phyloP scores from a whole-genome alignment of 169 alveolate species.

The Cryptosporidium sp. region DNA sequence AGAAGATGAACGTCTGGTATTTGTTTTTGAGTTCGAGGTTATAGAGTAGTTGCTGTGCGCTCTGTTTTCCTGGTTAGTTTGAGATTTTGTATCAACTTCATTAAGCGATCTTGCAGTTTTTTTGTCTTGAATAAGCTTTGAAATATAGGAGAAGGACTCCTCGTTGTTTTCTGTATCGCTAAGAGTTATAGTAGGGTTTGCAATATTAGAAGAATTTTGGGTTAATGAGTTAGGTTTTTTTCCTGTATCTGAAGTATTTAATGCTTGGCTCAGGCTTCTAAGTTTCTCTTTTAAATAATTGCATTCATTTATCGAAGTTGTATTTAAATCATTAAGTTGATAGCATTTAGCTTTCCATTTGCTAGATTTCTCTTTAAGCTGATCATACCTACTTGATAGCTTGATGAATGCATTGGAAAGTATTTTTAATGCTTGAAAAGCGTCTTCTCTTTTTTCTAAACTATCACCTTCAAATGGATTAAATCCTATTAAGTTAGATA shows the following conservation, averaged over 20 bases:
- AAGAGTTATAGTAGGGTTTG: background rate
- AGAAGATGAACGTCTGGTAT: background rate
- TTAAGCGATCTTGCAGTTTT: background rate
- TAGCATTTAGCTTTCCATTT: conserved; percentile 31
- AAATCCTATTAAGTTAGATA: conserved; percentile 42
- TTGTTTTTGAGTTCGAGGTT: background rate
- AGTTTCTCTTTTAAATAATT: conserved; percentile 10
- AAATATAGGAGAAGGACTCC: conserved; percentile 37
- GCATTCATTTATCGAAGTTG: conserved; percentile 21
- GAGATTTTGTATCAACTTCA: background rate
- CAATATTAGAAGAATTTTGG: background rate
- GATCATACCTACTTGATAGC: conserved; percentile 9
- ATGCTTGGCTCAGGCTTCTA: background rate
- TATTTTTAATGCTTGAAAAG: conserved; percentile 22
- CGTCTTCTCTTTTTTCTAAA: conserved; percentile 7
- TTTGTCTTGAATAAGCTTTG: conserved; percentile 32
- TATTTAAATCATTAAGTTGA: conserved; percentile 45
- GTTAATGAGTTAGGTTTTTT: background rate
- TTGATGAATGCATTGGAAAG: conserved; percentile 49
- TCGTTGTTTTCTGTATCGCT: background rate
- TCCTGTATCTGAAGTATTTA: background rate
- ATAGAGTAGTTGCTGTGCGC: background rate
- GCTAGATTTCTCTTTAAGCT: conserved; percentile 25
- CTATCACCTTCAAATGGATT: conserved; percentile 50
- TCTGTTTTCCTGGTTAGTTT: background rate